Conservation (phyloP, 2,329 filamentous ascomycete species). For the Calonectria henricotiae region DNA sequence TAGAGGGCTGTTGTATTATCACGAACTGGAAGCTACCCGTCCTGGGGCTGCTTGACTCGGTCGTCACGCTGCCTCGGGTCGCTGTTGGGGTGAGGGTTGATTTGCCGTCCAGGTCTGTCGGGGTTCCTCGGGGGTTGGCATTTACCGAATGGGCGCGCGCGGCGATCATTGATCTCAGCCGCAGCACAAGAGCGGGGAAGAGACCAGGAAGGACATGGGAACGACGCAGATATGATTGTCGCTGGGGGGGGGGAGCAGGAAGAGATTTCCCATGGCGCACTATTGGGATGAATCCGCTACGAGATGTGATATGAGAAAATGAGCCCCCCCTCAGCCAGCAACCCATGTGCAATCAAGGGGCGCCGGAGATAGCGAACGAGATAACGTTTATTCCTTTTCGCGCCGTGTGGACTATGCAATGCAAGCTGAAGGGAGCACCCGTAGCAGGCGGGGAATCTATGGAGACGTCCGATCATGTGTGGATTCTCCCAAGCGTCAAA, state of each 20-base stretch:
- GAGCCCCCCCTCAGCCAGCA: background rate
- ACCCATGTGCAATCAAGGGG: background rate
- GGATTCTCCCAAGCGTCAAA: conserved; percentile 20
- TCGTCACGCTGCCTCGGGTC: conserved; percentile 3
- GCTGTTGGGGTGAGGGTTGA: background rate
- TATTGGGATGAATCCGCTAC: background rate
- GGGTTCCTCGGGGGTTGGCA: conserved; percentile 12
- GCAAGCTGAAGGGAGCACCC: conserved; percentile 13
- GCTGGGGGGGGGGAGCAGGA: background rate
- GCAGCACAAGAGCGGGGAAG: conserved; percentile 11
- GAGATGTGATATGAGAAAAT: background rate
- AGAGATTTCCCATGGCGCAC: background rate
- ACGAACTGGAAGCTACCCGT: background rate
- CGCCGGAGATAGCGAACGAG: background rate
- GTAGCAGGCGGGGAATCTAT: conserved; percentile 18
- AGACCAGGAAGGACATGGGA: conserved; percentile 9
- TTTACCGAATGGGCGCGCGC: background rate
- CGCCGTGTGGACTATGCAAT: background rate
- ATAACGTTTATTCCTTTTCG: background rate
- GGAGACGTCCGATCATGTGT: conserved; percentile 13
- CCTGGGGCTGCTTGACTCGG: background rate
- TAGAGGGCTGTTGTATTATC: background rate
- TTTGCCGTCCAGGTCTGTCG: conserved; percentile 13
- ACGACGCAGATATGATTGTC: conserved; percentile 4
- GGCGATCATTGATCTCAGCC: conserved; percentile 20